Conservation (phyloP, 345 rosid genomes). For the Acer campestre region DNA sequence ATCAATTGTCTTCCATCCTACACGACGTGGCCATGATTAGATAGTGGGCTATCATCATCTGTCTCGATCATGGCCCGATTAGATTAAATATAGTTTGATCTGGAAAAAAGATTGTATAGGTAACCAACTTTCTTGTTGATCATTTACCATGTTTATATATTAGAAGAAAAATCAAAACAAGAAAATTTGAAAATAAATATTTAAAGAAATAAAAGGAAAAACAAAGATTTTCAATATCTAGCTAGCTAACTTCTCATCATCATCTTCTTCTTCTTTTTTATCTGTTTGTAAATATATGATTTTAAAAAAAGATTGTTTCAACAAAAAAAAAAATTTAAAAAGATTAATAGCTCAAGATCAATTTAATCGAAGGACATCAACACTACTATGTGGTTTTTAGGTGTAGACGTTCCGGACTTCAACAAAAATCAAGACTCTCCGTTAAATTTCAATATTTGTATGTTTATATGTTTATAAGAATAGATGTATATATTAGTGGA, state of each 20-base stretch:
- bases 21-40: neutral
- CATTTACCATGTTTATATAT: conserved; percentile 1
- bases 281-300: neutral
- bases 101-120: conserved; percentile 3
- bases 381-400: neutral
- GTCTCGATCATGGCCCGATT: neutral
- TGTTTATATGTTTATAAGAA: no score
- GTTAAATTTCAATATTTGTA: no score
- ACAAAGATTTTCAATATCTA: neutral
- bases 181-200: neutral
- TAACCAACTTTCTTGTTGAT: neutral
- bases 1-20: neutral
- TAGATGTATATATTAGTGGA: no score
- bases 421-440: no score
- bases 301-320: no score
- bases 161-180: neutral
- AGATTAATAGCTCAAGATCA: neutral
- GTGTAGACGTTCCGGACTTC: no score
- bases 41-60: neutral
- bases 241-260: neutral
- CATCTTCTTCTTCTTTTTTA: neutral
- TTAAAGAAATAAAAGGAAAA: neutral
- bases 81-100: conserved; percentile 7
- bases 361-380: neutral
- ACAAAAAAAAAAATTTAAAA: no score